phyloP scores from a whole-genome alignment of 768 basidiomycete species.

The Hericium rajendrae region DNA sequence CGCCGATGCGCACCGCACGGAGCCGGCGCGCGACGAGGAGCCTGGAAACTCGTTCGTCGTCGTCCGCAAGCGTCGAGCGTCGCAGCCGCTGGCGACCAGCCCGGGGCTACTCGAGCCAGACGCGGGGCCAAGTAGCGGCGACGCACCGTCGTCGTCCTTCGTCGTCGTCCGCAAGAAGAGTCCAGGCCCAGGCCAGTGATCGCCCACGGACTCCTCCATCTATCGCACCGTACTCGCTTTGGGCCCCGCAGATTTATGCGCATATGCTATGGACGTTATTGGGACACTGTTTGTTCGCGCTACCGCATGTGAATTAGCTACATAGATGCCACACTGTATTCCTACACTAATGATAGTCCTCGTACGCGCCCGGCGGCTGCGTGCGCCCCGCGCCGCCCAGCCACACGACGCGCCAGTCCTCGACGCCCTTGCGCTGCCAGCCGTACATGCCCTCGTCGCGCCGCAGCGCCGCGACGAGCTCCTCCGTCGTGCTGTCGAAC shows the following conservation, averaged over 20 bases:
- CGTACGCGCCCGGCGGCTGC: constrained; percentile 15
- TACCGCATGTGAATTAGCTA: neutral
- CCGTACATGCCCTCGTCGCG: constrained; percentile 64
- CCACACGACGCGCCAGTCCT: constrained; percentile 81
- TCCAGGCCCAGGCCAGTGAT: neutral
- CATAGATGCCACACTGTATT: constrained; percentile 2
- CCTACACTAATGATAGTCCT: constrained; percentile 21
- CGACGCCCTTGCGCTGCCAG: constrained; percentile 63
- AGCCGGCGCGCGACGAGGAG: neutral
- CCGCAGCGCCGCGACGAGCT: constrained; percentile 34
- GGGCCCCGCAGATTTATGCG: neutral
- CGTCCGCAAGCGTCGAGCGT: constrained; percentile 15
- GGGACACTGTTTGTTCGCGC: neutral
- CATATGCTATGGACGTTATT: neutral
- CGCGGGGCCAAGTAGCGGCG: neutral
- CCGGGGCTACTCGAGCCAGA: neutral
- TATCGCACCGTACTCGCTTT: neutral
- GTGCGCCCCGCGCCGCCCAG: constrained; percentile 46
- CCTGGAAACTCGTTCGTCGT: constrained; percentile 27
- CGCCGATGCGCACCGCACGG: constrained; percentile 1
- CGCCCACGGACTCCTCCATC: neutral
- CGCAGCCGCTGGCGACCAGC: constrained; percentile 2
- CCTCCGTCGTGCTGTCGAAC: constrained; percentile 42
- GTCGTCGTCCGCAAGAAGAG: constrained; percentile 50
- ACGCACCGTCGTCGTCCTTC: constrained; percentile 25